Percentiles rank a stretch among this genome's conserved stretches.
phyloP scores from a whole-genome alignment of 768 basidiomycete genomes.

The Steccherinum ochraceum region DNA sequence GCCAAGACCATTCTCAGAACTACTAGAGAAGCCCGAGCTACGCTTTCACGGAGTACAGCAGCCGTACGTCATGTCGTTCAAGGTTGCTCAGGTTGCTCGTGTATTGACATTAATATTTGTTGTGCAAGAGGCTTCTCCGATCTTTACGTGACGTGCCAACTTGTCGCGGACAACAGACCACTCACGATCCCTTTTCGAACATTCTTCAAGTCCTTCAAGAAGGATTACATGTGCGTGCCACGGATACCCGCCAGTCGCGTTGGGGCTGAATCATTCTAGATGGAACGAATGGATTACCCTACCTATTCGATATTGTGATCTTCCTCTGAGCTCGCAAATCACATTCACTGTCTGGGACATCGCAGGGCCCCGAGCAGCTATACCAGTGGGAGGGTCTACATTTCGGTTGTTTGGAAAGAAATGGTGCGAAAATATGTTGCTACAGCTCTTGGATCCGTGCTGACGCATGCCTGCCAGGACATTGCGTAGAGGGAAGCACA shows the following conservation, averaged over 20 bases:
- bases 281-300: slow-evolving; percentile 97
- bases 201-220: slow-evolving; percentile 88
- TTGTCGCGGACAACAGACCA: slow-evolving; percentile 89
- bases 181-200: slow-evolving; percentile 90
- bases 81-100: slow-evolving; percentile 5
- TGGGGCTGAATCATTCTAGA: not conserved
- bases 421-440: slow-evolving; percentile 46
- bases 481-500: slow-evolving; percentile 84
- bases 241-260: not conserved
- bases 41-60: slow-evolving; percentile 83
- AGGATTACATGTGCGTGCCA: slow-evolving; percentile 60
- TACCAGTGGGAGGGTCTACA: slow-evolving; percentile 88
- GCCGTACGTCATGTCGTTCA: slow-evolving; percentile 40
- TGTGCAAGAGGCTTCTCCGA: slow-evolving; percentile 72
- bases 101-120: slow-evolving; percentile 13
- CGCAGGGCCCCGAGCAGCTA: slow-evolving; percentile 69
- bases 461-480: slow-evolving; percentile 46
- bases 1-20: slow-evolving; percentile 65
- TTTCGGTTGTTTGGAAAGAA: slow-evolving; percentile 91
- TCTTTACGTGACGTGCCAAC: slow-evolving; percentile 88
- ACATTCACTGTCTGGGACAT: slow-evolving; percentile 97
- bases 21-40: slow-evolving; percentile 78
- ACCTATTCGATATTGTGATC: slow-evolving; percentile 88
- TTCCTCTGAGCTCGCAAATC: slow-evolving; percentile 82
- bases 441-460: not conserved